Conservation (phyloP, 2,329 filamentous ascomycete species). For the Trichoderma pleuroti region DNA sequence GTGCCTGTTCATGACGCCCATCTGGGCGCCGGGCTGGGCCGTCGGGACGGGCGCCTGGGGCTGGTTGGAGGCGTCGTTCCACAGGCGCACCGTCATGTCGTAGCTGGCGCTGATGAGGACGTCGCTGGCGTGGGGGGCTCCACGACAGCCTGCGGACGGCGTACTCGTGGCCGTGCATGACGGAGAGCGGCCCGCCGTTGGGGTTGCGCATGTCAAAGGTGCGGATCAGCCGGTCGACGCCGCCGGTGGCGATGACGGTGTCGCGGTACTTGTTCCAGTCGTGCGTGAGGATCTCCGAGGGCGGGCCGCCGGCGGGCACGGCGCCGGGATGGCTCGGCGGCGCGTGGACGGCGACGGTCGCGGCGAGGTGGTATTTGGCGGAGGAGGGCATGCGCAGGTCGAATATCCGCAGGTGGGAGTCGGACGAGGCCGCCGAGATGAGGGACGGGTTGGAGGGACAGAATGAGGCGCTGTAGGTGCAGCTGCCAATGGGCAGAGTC, state of each 20-base stretch:
- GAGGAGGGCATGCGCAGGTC: slow-evolving; percentile 84
- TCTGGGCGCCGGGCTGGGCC: slow-evolving; percentile 59
- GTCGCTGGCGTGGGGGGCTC: slow-evolving; percentile 87
- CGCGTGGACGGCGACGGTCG: slow-evolving; percentile 79
- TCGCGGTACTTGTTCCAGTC: slow-evolving; percentile 99
- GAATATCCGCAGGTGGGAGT: slow-evolving; percentile 85
- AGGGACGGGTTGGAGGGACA: slow-evolving; percentile 83
- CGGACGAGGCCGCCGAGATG: slow-evolving; percentile 81
- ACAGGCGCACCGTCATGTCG: slow-evolving; percentile 95
- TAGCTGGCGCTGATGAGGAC: slow-evolving; percentile 87
- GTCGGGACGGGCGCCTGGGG: slow-evolving; percentile 35
- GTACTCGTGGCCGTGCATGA: slow-evolving; percentile 85
- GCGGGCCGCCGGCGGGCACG: slow-evolving; percentile 47
- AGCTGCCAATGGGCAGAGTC: slow-evolving; percentile 86
- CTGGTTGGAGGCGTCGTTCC: slow-evolving; percentile 68
- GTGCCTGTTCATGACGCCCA: slow-evolving; percentile 86
- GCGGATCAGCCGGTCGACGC: slow-evolving; percentile 81
- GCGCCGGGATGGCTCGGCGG: slow-evolving; percentile 48
- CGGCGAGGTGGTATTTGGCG: slow-evolving; percentile 80
- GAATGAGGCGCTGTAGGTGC: slow-evolving; percentile 91
- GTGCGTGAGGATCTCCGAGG: slow-evolving; percentile 83
- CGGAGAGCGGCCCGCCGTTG: slow-evolving; percentile 63
- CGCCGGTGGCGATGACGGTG: slow-evolving; percentile 78
- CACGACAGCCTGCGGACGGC: slow-evolving; percentile 82
- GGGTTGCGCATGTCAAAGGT: slow-evolving; percentile 87